Evolutionary conservation across 2,329 filamentous ascomycete species (phyloP), one percentile per base, ranked within the genome.

Genomic region (Coleophoma cylindrospora): DNA sequence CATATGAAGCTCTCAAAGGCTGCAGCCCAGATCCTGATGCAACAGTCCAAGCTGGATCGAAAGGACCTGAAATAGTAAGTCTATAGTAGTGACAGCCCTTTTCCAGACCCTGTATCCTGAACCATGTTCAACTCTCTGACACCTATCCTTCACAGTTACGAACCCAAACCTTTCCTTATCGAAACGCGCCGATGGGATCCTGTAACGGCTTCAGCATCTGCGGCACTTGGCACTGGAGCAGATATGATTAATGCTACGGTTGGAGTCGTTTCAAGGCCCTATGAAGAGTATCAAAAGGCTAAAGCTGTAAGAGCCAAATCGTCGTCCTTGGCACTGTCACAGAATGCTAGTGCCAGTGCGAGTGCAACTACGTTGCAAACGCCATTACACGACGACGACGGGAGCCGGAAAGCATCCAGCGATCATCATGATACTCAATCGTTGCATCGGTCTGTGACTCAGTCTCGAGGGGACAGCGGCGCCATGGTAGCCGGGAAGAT

Each of bases 61-160:
- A 54, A 54, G 34, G 44, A 50, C 11, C 40, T 57, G 13, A 40
- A 45, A 27, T n/a, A 52, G 51, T 56, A 73, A 17, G 9, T 52
- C 4, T 13, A 15, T 44, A 32, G 13, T 34, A 22, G 64, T 13
- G 13, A 4, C 4, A 38, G 7, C 19, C 19, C 11, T 4, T 7
- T 38, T n/a, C 7, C 6, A 38, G 7, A 38, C 6, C 15, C 11
- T 38, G 36, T 27, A 10, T 27, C 6, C 74, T 7, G 70, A 73
- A 47, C 70, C 69, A 46, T 73, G 75, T 78, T 75, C 74, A 76
- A 74, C 47, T 76, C 79, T 54, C 79, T 79, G 52, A 1, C 63
- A 7, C 11, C 9, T 12, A n/a, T 14, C 6, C 8, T 8, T 79
- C 32, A 76, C 73, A 2, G 77, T 74, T 27, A 66, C 65, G 70